Base-by-base conservation (phyloP, 345 rosid genomes). In the Zanthoxylum bungeanum region DNA sequence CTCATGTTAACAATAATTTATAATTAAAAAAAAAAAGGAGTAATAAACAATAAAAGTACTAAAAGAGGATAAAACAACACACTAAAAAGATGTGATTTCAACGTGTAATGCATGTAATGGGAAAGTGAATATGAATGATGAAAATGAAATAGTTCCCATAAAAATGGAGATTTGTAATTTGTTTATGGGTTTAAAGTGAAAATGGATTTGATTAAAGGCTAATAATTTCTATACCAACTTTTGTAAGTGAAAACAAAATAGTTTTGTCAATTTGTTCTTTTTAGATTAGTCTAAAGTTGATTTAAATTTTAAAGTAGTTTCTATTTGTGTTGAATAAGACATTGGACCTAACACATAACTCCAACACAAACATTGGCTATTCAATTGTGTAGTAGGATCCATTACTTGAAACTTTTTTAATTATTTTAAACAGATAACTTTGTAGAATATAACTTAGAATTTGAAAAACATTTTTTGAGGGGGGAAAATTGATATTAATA, bases 131-230 rank as follows among this genome's bases (percentile, higher is more conserved):
- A 27, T 28, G 16, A 14, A 44, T 31, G 10, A 37, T 68, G 51
- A 68, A 55, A 56, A 39, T 14, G 17, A 9, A 56, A 19, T 56
- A 42, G 64, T 40, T 40, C 27, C 57, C 12, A 3, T 19, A 7
- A 40, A 17, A 40, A 56, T 28, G 40, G 1, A 4, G 25, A 9
- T 9, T 25, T 27, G 53, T 3, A 9, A 56, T 28, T 36, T 6
- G 62, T 2, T 40, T 6, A 16, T 55, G 17, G 9, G 64, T 42
- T 69, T 30, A 57, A 57, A 44, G 30, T 40, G n/a, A 42, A 39
- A 69, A 42, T 69, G 25, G 12, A 12, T 57, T n/a, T 69, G 55
- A 69, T 69, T 69, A 28, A 31, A 19, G 12, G 40, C 64, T 42
- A 57, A 69, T 42, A 19, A 58, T 69, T n/a, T 57, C 2, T 42